phyloP scores from a whole-genome alignment of 805 yeast species.

The Clavispora santaluciae region DNA sequence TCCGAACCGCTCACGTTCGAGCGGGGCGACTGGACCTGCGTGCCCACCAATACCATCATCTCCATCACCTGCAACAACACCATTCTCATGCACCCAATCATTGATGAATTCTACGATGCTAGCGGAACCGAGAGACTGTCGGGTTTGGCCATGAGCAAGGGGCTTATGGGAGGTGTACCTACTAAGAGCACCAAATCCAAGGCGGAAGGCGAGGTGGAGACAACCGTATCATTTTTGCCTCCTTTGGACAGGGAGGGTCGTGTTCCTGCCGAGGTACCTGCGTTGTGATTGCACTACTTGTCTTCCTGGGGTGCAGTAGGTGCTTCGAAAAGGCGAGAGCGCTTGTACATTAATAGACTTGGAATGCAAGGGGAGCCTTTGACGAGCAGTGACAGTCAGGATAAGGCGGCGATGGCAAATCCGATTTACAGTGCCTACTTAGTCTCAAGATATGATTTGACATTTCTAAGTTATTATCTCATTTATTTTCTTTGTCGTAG shows the following conservation, averaged over 20 bases:
- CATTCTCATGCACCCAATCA: conserved; percentile 83
- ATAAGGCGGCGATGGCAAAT: too few species aligned
- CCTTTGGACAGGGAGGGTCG: conserved; percentile 37
- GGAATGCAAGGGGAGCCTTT: too few species aligned
- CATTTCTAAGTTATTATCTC: conserved; percentile 5
- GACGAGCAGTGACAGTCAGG: too few species aligned
- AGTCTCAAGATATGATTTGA: neutral
- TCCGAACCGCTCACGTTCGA: conserved; percentile 96
- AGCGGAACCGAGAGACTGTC: conserved; percentile 68
- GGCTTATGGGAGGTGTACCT: conserved; percentile 90
- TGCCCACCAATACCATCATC: conserved; percentile 84
- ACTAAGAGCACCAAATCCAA: conserved; percentile 32
- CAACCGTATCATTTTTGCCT: conserved; percentile 25
- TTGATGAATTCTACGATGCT: conserved; percentile 80
- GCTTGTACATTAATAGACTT: too few species aligned
- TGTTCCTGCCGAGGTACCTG: neutral
- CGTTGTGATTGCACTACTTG: neutral
- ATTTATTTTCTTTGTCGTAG: neutral
- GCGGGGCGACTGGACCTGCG: conserved; percentile 95
- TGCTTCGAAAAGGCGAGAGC: too few species aligned
- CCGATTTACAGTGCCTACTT: neutral
- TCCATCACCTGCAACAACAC: conserved; percentile 77
- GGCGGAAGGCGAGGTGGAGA: conserved; percentile 16
- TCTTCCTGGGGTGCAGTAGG: too few species aligned
- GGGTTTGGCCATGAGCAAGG: conserved; percentile 82